Evolutionary conservation across 2,329 filamentous ascomycete genomes (phyloP).

Genomic region (Ceratocystis huliohia): DNA sequence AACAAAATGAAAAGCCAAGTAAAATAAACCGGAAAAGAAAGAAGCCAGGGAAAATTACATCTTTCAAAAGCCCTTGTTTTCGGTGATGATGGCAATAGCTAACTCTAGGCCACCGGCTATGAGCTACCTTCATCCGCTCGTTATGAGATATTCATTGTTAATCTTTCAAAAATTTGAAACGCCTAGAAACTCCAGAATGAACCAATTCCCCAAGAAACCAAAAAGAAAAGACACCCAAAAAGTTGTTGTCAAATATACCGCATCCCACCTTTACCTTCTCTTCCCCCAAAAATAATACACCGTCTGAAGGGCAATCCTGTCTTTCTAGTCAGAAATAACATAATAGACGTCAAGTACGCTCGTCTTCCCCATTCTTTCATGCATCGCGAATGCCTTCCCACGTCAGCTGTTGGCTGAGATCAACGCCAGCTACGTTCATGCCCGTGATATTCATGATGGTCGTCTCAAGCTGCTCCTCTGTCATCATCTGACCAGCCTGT

Average conservation of each 20-base stretch:
- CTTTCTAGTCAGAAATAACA: background rate
- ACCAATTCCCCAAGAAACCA: conserved; percentile 1
- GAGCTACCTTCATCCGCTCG: background rate
- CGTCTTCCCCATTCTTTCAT: conserved; percentile 2
- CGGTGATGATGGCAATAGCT: too few relatives aligned
- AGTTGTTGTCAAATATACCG: background rate
- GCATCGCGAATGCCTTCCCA: conserved; percentile 32
- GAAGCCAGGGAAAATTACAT: background rate
- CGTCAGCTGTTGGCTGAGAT: conserved; percentile 33
- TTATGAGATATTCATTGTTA: background rate
- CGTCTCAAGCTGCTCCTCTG: conserved; percentile 48
- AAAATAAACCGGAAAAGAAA: background rate
- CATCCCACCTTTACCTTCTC: conserved; percentile 4
- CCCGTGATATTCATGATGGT: conserved; percentile 46
- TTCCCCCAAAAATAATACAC: conserved; percentile 10
- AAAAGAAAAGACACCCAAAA: conserved; percentile 13
- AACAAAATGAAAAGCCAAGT: background rate
- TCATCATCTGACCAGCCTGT: conserved; percentile 49
- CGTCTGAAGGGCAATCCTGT: conserved; percentile 7
- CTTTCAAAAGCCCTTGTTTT: background rate
- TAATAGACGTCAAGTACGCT: conserved; percentile 3
- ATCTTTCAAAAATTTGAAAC: conserved; percentile 15
- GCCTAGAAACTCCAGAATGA: conserved; percentile 5
- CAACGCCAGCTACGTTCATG: conserved; percentile 31
- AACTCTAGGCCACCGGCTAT: background rate